These are phyloP conservation scores for Ailanthus altissimus DNA, from an alignment of 345 rosid species.

Conservation along the genomic window DNA sequence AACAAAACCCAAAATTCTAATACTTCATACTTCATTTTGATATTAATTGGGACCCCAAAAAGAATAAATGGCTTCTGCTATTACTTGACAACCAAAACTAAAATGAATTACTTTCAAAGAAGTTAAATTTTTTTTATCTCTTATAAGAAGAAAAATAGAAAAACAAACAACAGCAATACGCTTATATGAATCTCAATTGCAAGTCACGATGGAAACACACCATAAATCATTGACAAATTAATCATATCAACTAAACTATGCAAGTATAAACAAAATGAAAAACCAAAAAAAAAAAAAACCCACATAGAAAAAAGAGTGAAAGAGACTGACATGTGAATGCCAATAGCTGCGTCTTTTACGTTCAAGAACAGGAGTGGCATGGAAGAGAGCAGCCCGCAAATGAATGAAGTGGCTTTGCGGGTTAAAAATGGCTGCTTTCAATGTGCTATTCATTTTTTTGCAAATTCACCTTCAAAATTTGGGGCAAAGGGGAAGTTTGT, in stretches of 20 bases:
- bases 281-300: neutral
- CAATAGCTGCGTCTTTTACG: conserved; percentile 49
- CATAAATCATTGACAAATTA: conserved; percentile 6
- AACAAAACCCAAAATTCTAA: neutral
- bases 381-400: conserved; percentile 46
- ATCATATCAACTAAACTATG: neutral
- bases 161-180: neutral
- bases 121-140: neutral
- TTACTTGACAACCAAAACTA: neutral
- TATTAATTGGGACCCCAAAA: neutral
- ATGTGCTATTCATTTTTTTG: conserved; percentile 41
- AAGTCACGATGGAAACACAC: neutral
- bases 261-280: neutral
- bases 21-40: neutral
- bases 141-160: neutral
- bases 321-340: conserved; percentile 43
- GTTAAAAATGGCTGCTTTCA: conserved; percentile 43
- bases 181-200: neutral
- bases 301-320: neutral
- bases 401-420: conserved; percentile 35
- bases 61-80: neutral
- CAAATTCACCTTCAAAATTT: neutral
- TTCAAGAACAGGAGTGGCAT: conserved; percentile 66
- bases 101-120: neutral
- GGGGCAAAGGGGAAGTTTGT: neutral